Evolutionary conservation across 2,329 filamentous ascomycete genomes (phyloP).

Genomic region (Arthrobotrys pseudoclavata): DNA sequence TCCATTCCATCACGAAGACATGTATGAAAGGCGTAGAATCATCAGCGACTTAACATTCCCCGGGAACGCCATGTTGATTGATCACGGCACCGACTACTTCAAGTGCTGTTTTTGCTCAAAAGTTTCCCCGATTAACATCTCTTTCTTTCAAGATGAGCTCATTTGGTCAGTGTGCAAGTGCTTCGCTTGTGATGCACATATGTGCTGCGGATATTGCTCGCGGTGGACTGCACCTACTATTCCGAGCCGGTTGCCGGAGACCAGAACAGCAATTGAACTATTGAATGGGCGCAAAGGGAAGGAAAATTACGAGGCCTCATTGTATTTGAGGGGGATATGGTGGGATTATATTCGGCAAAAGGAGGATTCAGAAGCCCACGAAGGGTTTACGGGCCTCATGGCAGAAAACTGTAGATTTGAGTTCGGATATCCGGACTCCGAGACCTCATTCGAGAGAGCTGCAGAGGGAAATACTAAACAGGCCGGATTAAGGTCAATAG

Average conservation of each 20-base stretch:
- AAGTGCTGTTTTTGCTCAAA: conserved; percentile 29
- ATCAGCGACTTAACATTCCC: conserved; percentile 48
- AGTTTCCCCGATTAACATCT: neutral
- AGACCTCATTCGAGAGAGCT: neutral
- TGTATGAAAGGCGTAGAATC: conserved; percentile 47
- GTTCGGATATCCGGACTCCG: neutral
- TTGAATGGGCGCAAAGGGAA: conserved; percentile 5
- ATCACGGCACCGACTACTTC: conserved; percentile 43
- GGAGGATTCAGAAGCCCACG: neutral
- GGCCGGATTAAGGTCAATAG: conserved; percentile 21
- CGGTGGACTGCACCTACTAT: conserved; percentile 23
- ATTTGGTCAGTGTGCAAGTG: conserved; percentile 39
- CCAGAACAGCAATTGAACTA: neutral
- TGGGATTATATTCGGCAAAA: conserved; percentile 31
- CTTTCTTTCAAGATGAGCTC: conserved; percentile 50
- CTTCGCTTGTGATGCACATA: conserved; percentile 25
- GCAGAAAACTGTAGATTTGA: too few species aligned
- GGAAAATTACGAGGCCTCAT: conserved; percentile 37
- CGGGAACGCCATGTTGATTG: conserved; percentile 37
- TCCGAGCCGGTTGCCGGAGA: neutral
- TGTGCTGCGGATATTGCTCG: conserved; percentile 26
- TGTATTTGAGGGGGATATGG: conserved; percentile 51
- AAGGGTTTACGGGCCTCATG: neutral
- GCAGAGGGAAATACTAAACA: neutral
- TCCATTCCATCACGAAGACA: conserved; percentile 43